A percentile compares a stretch with the other conserved stretches of the same genome.
Evolutionary conservation across 345 rosid species (phyloP).

Genomic region (Eucalyptus erythrocorys): DNA sequence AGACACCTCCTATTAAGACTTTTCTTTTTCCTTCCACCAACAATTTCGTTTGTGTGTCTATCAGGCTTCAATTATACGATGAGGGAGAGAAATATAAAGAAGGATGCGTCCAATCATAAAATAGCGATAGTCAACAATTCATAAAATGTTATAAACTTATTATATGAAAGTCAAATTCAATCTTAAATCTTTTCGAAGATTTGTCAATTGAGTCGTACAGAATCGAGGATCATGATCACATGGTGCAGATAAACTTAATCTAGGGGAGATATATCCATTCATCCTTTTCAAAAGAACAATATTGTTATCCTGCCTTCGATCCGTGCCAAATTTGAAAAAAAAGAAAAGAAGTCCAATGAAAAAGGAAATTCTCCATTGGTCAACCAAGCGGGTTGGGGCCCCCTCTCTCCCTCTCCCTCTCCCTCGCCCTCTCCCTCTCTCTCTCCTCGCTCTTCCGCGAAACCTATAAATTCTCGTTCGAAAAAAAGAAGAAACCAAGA

Average conservation of each 20-base stretch:
- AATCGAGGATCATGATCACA: background rate
- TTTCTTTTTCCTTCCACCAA: background rate
- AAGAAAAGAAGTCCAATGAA: background rate
- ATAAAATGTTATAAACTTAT: rapidly evolving
- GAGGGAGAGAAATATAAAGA: background rate
- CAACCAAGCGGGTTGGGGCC: background rate
- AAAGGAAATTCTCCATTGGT: background rate
- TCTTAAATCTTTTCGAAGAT: no score
- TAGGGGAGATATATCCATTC: background rate
- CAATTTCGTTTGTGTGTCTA: no score
- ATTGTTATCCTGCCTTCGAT: background rate
- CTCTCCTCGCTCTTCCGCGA: background rate
- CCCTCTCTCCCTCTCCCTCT: background rate
- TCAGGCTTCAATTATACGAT: background rate
- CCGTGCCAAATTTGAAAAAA: background rate
- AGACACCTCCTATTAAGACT: no score
- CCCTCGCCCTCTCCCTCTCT: background rate
- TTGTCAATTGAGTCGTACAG: background rate
- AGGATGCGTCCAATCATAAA: background rate
- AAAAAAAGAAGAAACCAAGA: background rate
- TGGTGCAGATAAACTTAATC: background rate
- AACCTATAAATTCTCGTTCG: background rate
- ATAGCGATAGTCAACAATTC: background rate
- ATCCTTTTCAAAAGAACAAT: background rate
- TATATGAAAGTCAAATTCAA: no score